Base-by-base conservation (phyloP, 768 basidiomycete species). In the Boletus subcaerulescens region DNA sequence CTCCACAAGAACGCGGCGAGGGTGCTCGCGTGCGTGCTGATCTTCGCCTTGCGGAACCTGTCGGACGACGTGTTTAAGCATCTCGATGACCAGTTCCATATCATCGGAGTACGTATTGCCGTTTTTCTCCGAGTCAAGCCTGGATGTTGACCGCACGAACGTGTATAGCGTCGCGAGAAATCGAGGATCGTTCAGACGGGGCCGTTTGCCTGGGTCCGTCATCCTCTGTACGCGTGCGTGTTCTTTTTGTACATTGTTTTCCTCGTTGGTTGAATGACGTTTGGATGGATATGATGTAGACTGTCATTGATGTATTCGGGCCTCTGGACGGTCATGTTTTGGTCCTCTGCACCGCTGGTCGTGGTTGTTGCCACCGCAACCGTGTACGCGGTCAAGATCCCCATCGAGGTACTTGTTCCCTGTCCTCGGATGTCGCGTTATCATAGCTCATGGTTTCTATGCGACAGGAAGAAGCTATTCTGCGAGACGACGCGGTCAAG, bases 141-240 rank as follows among this genome's bases (percentile, higher is more conserved):
- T 24, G 22, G 24, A 24, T 24, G 24, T 24, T 24, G 24, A 24
- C 24, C 5, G 5, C 5, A 24, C 24, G 24, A 24, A 24, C 24
- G 24, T 33, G 32, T 11, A 13, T 13, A 58, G 57, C 45, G 53
- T 38, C 59, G 59, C 26, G 53, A 58, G 41, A 58, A 53, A 36
- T 35, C 31, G 5, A 61, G 45, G 35, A 40, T 61, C 14, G 17
- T 61, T 4, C 56, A 59, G 36, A 48, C 60, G 0, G 60, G 60
- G 2, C 52, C 61, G 12, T 62, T 59, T 13, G 56, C 61, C n/a
- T 46, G 45, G 42, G 50, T 58, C 5, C 56, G 56, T 14, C 60
- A 58, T 29, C 60, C 60, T 1, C 18, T 58, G 24, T 62, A 62
- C 22, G 4, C 24, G 60, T 63, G 20, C 14, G 60, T 9, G 39